Evolutionary conservation across 108 stramenopile species (phyloP).

Genomic region (Aurantiochytrium sp.): DNA sequence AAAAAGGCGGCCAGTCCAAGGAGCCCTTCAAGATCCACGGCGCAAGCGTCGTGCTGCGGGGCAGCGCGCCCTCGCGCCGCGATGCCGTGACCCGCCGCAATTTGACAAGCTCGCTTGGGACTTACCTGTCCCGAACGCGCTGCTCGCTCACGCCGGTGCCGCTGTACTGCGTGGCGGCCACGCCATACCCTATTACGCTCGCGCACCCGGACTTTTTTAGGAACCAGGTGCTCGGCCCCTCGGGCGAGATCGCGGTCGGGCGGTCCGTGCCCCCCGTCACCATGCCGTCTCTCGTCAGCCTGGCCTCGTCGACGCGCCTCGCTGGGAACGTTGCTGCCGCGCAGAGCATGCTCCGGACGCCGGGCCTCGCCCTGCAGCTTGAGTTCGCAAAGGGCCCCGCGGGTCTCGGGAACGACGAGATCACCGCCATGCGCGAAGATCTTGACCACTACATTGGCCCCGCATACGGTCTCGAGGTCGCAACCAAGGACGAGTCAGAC

Average conservation of each 20-base stretch:
- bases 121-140: neutral
- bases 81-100: neutral
- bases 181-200: neutral
- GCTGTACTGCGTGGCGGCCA: neutral
- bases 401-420: neutral
- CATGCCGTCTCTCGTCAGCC: neutral
- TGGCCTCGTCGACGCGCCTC: neutral
- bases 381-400: neutral
- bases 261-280: neutral
- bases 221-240: neutral
- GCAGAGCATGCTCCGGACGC: neutral
- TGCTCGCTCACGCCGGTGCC: neutral
- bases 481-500: neutral
- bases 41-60: neutral
- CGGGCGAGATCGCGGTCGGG: neutral
- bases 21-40: neutral
- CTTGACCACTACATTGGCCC: neutral
- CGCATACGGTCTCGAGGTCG: neutral
- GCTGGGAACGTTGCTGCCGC: neutral
- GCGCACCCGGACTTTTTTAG: neutral
- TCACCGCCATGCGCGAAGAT: constrained; percentile 8
- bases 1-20: no score
- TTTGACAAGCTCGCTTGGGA: neutral
- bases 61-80: neutral
- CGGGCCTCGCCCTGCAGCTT: neutral